A percentile compares a stretch with the other conserved stretches of the same genome.
Conservation (phyloP, 1,284 basidiomycete genomes). For the Pseudozyma sp. region DNA sequence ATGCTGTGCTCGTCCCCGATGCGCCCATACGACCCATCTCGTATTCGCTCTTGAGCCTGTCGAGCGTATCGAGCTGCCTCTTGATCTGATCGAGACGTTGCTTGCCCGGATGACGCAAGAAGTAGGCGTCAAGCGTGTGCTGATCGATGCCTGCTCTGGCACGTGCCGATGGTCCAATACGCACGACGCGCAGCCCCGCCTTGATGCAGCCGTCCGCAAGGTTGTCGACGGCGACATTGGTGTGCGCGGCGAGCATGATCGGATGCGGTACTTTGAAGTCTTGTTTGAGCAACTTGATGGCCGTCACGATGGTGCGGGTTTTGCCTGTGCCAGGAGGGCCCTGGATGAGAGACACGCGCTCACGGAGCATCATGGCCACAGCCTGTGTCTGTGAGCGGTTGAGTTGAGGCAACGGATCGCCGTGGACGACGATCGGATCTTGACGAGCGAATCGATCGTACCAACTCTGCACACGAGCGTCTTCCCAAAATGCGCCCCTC, state of each 20-base stretch:
- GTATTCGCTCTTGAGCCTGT: slow-evolving; percentile 42
- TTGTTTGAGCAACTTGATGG: slow-evolving; percentile 84
- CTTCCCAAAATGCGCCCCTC: slow-evolving; percentile 75
- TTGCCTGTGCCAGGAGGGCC: slow-evolving; percentile 97
- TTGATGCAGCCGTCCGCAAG: slow-evolving; percentile 77
- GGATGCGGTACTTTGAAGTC: slow-evolving; percentile 87
- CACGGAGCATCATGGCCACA: slow-evolving; percentile 85
- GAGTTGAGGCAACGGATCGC: slow-evolving; percentile 81
- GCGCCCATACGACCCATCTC: slow-evolving; percentile 22
- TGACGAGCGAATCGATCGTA: slow-evolving; percentile 69
- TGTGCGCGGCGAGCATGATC: slow-evolving; percentile 88
- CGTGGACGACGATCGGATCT: slow-evolving; percentile 77
- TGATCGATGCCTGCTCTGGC: slow-evolving; percentile 74
- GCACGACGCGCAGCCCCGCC: slow-evolving; percentile 79
- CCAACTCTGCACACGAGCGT: slow-evolving; percentile 68
- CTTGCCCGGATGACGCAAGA: slow-evolving; percentile 76
- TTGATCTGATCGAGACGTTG: slow-evolving; percentile 70
- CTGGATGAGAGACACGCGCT: slow-evolving; percentile 84
- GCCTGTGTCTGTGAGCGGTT: slow-evolving; percentile 85
- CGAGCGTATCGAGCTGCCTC: slow-evolving; percentile 32
- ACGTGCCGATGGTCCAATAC: slow-evolving; percentile 75
- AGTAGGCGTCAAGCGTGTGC: slow-evolving; percentile 77
- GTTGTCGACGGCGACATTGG: slow-evolving; percentile 94
- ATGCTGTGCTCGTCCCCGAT: not conserved
- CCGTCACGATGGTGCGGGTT: slow-evolving; percentile 88